These are phyloP conservation scores for Synchytrium microbalum DNA, from an alignment of 371 early-diverging fungal species.

Conservation along the genomic window DNA sequence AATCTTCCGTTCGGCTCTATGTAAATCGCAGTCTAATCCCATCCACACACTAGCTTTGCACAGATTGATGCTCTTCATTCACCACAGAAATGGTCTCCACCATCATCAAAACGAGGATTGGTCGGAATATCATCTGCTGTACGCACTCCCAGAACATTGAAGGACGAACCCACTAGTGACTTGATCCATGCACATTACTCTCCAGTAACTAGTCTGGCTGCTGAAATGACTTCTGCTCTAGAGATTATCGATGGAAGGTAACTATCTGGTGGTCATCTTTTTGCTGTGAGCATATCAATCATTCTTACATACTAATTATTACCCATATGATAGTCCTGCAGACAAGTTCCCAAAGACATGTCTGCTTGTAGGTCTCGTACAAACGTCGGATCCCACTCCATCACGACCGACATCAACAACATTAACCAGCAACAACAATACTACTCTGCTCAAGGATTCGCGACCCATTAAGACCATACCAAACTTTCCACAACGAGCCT, in stretches of 20 bases:
- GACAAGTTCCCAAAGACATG: neutral
- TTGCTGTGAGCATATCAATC: neutral
- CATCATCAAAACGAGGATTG: too few species aligned
- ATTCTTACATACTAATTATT: neutral
- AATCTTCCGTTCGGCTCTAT: too few species aligned
- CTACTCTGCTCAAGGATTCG: neutral
- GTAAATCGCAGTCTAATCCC: too few species aligned
- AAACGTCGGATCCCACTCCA: too few species aligned
- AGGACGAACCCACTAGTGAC: neutral
- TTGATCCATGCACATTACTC: neutral
- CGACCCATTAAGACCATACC: neutral
- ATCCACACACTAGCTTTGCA: too few species aligned
- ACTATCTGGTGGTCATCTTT: neutral
- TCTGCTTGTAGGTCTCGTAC: neutral
- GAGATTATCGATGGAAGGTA: neutral
- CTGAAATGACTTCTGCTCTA: neutral
- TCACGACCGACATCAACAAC: neutral
- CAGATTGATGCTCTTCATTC: too few species aligned
- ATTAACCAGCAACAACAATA: too few species aligned
- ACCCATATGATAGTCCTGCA: neutral
- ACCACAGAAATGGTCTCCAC: too few species aligned
- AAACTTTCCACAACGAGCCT: neutral
- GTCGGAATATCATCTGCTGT: too few species aligned
- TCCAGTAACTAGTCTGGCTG: neutral
- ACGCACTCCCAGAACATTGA: too few species aligned